Percentiles rank a stretch among this genome's conserved stretches.
phyloP scores from a whole-genome alignment of 768 basidiomycete species.

The Tephrocybe sp. region DNA sequence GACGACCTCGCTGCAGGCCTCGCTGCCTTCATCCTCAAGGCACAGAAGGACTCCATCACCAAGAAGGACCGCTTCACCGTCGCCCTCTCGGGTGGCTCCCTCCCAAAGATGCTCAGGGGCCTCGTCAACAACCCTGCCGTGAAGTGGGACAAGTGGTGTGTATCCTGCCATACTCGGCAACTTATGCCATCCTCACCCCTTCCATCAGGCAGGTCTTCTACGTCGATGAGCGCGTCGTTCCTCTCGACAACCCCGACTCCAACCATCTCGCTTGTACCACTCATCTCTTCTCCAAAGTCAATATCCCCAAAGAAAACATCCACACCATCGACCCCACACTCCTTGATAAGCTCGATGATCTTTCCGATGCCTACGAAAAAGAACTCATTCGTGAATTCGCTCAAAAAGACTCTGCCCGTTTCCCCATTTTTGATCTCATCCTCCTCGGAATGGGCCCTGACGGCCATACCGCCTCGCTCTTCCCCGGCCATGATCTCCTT shows the following conservation, averaged over 20 bases:
- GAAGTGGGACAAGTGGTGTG: constrained; percentile 94
- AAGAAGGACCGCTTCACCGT: constrained; percentile 90
- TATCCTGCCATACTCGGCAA: no score
- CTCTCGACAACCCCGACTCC: constrained; percentile 89
- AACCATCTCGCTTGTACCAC: constrained; percentile 80
- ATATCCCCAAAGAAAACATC: constrained; percentile 75
- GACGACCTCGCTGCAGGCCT: constrained; percentile 63
- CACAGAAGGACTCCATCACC: constrained; percentile 86
- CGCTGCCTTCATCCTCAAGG: constrained; percentile 80
- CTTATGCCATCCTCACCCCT: no score
- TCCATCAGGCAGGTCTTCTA: constrained; percentile 90
- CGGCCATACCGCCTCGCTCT: constrained; percentile 97
- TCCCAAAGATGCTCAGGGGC: constrained; percentile 78
- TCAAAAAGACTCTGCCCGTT: constrained; percentile 88
- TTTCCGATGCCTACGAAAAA: constrained; percentile 78
- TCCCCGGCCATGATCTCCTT: constrained; percentile 89
- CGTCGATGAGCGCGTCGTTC: constrained; percentile 94
- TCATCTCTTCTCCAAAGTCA: constrained; percentile 79
- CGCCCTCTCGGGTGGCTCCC: constrained; percentile 91
- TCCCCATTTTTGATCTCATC: constrained; percentile 97
- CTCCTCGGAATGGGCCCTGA: constrained; percentile 96
- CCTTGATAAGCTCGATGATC: constrained; percentile 76
- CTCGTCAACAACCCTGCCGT: constrained; percentile 65
- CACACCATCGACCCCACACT: constrained; percentile 75
- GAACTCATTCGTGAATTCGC: constrained; percentile 90